Base-by-base conservation (phyloP, 345 rosid species). In the Hevea brasiliensis region DNA sequence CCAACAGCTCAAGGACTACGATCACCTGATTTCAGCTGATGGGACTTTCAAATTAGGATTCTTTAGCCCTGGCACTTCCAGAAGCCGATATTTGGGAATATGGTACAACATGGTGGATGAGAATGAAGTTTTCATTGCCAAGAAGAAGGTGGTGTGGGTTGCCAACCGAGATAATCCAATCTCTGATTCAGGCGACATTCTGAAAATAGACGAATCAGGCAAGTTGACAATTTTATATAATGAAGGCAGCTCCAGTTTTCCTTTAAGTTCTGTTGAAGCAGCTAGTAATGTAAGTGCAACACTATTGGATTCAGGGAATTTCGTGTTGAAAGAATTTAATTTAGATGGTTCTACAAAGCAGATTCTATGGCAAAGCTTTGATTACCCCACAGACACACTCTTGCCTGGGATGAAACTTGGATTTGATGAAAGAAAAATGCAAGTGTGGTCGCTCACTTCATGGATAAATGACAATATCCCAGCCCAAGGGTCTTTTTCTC, bases 311-410 rank as follows among this genome's bases (percentile, higher is more conserved):
- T 45, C 67, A 7, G 81, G 77, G 0, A 78, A 73, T 42, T 73
- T 78, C 12, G 68, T 68, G 13, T 8, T 73, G 18, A 41, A 7
- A 8, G 77, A 68, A 15, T 18, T 61, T 27, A 41, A 69, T 41
- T 53, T 47, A 4, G 56, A 73, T 56, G 81, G 77, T 13, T 53
- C 81, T 13, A 18, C 8, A 4, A 55, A 27, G 56, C 69, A 40
- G 8, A 8, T 56, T 15, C 35, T 84, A 32, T 82, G 86, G 86
- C 68, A 85, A 57, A 85, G 83, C 61, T 85, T 85, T 55, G 88
- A 85, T 62, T 74, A 78, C 61, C 88, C 85, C 14, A 85, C 84
- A 0, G 80, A 85, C 42, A 85, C 84, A 6, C 65, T 78, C 65
- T 72, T 79, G 12, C 82, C 82, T 20, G 75, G 78, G 1, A 79